Base-by-base conservation (phyloP, 2,329 filamentous ascomycete genomes). In the Neonectria faginata region DNA sequence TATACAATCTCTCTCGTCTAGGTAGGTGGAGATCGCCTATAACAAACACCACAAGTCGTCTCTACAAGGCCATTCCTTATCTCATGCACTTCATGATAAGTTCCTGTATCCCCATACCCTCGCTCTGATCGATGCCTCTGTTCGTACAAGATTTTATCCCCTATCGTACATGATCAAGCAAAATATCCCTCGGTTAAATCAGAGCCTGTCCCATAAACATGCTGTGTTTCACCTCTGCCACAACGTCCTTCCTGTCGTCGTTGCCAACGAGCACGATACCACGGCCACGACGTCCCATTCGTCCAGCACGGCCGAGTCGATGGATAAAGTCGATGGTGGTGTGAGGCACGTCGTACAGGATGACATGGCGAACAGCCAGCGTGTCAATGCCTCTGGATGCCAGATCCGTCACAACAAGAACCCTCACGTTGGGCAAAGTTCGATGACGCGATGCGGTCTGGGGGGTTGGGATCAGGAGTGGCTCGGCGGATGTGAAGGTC, bases 251-350 rank as follows among this genome's bases (percentile, higher is more conserved):
- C 57, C 96, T 85, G 78, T 98, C 96, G 67, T 94, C 88, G 78
- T 92, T 95, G 66, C 94, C 95, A 2, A 97, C 92, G 39, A 99
- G 82, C 29, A 98, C 94, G 68, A 98, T 90, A 20, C 94, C 96
- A 60, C 94, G 86, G 16, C 96, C 96, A 77, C 96, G 87, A 66
- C 94, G 88, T 3, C 94, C 94, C 93, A 98, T 98, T 36, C 96
- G 88, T 0, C 96, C 96, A 1, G 96, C 93, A 62, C 96, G 88
- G 16, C 96, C 96, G 5, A 98, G 88, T 16, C 97, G 91, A 79
- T 99, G 97, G 74, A 99, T 97, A 74, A 99, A 99, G 79, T 99
- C 97, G 65, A 99, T 97, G 0, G 94, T 97, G 0, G 93, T 97
- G 76, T 98, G 95, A 5, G 96, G 96, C n/a, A 99, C 95, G 77